Evolutionary conservation across 225 moss, liverwort and hornwort genomes (phyloP), one percentile per base, ranked within the genome.

Genomic region (Pseudoscleropodium purum): DNA sequence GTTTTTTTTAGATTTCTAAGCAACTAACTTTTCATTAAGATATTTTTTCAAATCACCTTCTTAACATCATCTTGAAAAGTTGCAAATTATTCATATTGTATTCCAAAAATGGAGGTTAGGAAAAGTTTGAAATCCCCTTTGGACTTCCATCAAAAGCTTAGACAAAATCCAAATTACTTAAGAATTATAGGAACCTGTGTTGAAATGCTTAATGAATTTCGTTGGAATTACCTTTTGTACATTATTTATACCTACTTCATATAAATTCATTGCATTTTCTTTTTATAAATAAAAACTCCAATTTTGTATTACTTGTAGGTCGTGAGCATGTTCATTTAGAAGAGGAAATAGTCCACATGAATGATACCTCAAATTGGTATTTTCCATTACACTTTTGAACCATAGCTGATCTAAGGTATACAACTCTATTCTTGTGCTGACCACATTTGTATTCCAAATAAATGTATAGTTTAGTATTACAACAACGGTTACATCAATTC

Each of bases 221-320:
- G 70, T 70, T 39, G 70, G 39, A 13, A 23, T 69, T 13, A 39
- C n/a, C 2, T 41, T 41, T 8, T 25, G 3, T 39, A 5, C 12
- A 41, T 43, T 15, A 5, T 72, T 8, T 17, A 2, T 10, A 2
- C 5, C 6, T 29, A 5, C 5, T 43, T 27, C 5, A 43, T 13
- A 6, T 41, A 6, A 14, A 25, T 5, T 51, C 25, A 25, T 72
- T 24, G 41, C 26, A 15, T 41, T 72, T 4, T 2, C 13, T 23
- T 67, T 67, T 36, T 19, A 37, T 37, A 5, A 37, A 36, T 47
- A 9, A 10, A 47, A 47, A 9, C 9, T 47, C 47, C 9, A 47
- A 47, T 47, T 47, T 0, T 24, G 2, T 4, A 5, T 51, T 12
- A 69, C 7, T 69, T n/a, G 7, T 0, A 69, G 4, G n/a, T n/a